Conservation (phyloP, 2,329 filamentous ascomycete genomes). For the Septoria linicola region DNA sequence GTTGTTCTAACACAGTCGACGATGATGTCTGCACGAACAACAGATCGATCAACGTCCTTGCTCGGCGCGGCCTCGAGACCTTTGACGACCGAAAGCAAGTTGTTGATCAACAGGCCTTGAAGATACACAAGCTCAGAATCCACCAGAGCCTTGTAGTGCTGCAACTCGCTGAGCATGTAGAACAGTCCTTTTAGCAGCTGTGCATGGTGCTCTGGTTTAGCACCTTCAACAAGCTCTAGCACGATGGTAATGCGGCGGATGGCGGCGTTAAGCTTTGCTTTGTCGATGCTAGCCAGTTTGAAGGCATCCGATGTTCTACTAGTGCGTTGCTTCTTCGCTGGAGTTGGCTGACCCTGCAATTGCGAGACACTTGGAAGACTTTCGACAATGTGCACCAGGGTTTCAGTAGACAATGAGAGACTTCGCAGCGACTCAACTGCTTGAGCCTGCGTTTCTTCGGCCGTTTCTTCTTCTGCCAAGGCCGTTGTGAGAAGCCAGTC, state of each 20-base stretch:
- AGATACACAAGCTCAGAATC: constrained; percentile 88
- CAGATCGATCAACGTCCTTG: constrained; percentile 66
- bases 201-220: constrained; percentile 70
- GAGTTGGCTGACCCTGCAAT: constrained; percentile 68
- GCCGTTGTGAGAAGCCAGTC: constrained; percentile 58
- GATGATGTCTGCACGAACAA: constrained; percentile 82
- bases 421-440: constrained; percentile 71
- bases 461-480: constrained; percentile 43
- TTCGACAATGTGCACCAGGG: constrained; percentile 70
- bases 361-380: constrained; percentile 71
- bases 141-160: constrained; percentile 76
- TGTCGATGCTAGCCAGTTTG: constrained; percentile 60
- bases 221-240: constrained; percentile 81
- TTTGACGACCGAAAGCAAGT: constrained; percentile 79
- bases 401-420: constrained; percentile 70
- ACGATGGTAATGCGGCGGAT: constrained; percentile 81
- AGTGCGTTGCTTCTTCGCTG: constrained; percentile 75
- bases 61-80: constrained; percentile 57
- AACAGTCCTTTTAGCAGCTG: constrained; percentile 79
- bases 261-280: constrained; percentile 63
- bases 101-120: constrained; percentile 78
- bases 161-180: constrained; percentile 78
- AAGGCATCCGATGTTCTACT: constrained; percentile 63
- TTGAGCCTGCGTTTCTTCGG: constrained; percentile 49
- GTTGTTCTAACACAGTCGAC: constrained; percentile 93